These are phyloP conservation scores for Beta vulgaris DNA, from an alignment of 148 eudicot genomes.

Conservation along the genomic window DNA sequence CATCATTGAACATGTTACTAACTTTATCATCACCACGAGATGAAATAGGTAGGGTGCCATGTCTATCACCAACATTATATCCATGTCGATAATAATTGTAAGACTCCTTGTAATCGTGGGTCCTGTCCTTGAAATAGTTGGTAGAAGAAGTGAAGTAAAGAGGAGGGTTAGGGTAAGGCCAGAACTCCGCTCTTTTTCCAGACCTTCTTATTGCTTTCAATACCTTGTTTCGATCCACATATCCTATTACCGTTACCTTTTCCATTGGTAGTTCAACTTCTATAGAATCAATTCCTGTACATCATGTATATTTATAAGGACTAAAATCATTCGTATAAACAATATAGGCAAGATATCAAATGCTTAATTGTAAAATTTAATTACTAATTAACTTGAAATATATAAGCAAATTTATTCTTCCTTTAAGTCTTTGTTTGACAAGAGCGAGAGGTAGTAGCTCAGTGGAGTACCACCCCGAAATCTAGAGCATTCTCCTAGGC, in stretches of 20 bases:
- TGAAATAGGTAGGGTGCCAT: constrained; percentile 63
- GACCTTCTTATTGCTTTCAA: constrained; percentile 82
- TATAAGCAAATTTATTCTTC: no score
- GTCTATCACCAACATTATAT: constrained; percentile 68
- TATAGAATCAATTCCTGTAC: constrained; percentile 74
- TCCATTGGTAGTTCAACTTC: constrained; percentile 80
- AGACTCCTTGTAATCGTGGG: constrained; percentile 75
- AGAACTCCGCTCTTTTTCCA: constrained; percentile 94
- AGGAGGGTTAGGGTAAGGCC: constrained; percentile 86
- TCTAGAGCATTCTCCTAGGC: no score
- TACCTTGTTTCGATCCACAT: constrained; percentile 86
- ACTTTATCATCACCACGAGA: constrained; percentile 89
- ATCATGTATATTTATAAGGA: no score
- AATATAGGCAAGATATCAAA: no score
- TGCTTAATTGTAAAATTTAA: no score
- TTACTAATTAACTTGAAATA: no score
- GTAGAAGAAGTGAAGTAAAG: constrained; percentile 65
- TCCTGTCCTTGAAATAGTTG: constrained; percentile 72
- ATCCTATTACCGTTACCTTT: constrained; percentile 81
- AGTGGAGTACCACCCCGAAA: no score
- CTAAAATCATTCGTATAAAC: no score
- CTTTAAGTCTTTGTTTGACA: no score
- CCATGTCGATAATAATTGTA: constrained; percentile 93
- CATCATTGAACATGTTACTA: constrained; percentile 97
- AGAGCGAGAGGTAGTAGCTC: no score